phyloP scores from a whole-genome alignment of 306 rosid genomes.

The Delonix regia region DNA sequence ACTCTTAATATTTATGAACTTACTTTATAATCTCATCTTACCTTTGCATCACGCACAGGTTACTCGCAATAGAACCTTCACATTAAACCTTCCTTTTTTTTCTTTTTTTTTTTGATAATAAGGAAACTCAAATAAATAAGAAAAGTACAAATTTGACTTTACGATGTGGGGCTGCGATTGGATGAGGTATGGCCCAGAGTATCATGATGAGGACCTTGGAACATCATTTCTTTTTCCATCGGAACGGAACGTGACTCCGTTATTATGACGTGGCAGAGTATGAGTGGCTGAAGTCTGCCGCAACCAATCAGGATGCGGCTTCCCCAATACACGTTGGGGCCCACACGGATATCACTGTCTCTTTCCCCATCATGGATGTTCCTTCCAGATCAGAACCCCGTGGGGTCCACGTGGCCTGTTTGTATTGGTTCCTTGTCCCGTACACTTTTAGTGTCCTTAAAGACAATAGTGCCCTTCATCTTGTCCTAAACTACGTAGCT shows the following conservation, averaged over 20 bases:
- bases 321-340: slow-evolving; percentile 42
- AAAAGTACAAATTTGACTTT: slow-evolving; percentile 37
- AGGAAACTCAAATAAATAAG: not conserved
- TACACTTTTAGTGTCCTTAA: not conserved
- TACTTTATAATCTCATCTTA: not conserved
- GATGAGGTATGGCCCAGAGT: slow-evolving; percentile 40
- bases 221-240: not conserved
- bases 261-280: slow-evolving; percentile 36
- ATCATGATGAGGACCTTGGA: slow-evolving; percentile 21
- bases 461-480: not conserved
- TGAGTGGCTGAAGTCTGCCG: not conserved
- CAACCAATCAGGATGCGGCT: slow-evolving; percentile 57
- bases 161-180: slow-evolving; percentile 33
- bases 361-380: slow-evolving; percentile 28
- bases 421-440: slow-evolving; percentile 29
- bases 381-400: not conserved
- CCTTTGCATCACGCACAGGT: not conserved
- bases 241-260: slow-evolving; percentile 3
- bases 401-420: slow-evolving; percentile 23
- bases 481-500: too few species aligned
- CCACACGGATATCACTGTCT: slow-evolving; percentile 42
- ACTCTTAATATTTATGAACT: too few species aligned
- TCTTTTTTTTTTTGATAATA: too few species aligned
- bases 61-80: not conserved
- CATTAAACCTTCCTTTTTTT: too few species aligned